Evolutionary conservation across 371 early-diverging fungal species (phyloP), one percentile per base, ranked within the genome.

Genomic region (Fennellomyces sp.): DNA sequence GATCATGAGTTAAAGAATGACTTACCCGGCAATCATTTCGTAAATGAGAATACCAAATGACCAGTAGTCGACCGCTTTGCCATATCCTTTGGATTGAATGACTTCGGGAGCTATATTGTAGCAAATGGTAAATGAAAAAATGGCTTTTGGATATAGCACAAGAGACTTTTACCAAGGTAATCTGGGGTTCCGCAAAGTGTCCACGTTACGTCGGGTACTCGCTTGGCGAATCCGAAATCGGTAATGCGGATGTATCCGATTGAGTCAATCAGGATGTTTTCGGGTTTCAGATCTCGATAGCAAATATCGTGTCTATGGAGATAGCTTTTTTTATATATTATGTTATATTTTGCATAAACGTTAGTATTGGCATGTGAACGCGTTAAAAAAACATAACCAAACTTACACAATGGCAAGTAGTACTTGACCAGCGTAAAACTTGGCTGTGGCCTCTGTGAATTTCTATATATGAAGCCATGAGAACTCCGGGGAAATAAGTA

Each of bases 211-310:
- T 95, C 94, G 13, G 91, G 89, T 0, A 97, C 92, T 59, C 90
- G 79, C 66, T 97, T 98, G 42, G 98, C 96, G 80, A 99, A 98
- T 10, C 99, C 99, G 81, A 99, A 96, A 76, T 99, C 99, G 3
- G 97, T 95, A 64, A 99, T 91, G 78, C 96, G 96, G 68, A 99
- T 92, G 72, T 99, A 95, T 1, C 99, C 99, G 56, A 81, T 76
- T 21, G 80, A 69, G 64, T 91, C 93, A 59, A 97, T 74, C 45
- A 97, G 70, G 55, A 97, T 72, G 72, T 97, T 97, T 78, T 90
- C 94, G 4, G 97, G 97, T 72, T 95, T 94, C 59, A 97, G 78
- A 81, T 96, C 97, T 28, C 97, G 86, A 82, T 96, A 97, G 58
- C 95, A 89, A 51, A 95, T 89, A 58, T 93, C 91, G 63, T 88